Percentiles rank a stretch among this genome's conserved stretches.
Conservation (phyloP, 352 stramenopile genomes). For the Globisporangium ultimum region DNA sequence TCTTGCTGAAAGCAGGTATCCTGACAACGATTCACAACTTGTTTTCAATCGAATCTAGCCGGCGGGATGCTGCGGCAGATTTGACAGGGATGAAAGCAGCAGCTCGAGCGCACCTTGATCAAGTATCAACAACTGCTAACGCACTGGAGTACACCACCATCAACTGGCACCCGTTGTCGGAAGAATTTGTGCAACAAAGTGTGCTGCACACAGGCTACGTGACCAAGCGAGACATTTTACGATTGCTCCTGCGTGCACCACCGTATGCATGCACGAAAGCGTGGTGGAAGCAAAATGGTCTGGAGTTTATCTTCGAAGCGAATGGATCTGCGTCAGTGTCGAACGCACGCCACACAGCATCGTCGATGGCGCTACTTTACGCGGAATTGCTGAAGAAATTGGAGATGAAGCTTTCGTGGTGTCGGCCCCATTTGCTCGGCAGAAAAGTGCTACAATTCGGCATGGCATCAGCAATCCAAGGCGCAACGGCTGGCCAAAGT, state of each 20-base stretch:
- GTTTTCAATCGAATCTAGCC: constrained; percentile 66
- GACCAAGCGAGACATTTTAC: constrained; percentile 78
- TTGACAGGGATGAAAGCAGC: constrained; percentile 15
- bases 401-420: constrained; percentile 55
- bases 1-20: constrained; percentile 78
- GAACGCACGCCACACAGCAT: constrained; percentile 51
- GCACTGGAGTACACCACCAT: constrained; percentile 31
- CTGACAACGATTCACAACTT: constrained; percentile 65
- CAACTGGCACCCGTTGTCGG: constrained; percentile 77
- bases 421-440: constrained; percentile 21
- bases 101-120: constrained; percentile 13
- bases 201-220: constrained; percentile 62
- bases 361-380: constrained; percentile 75
- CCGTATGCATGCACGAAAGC: constrained; percentile 42
- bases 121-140: neutral
- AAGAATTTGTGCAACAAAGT: constrained; percentile 78
- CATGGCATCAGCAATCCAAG: constrained; percentile 20
- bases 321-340: constrained; percentile 11
- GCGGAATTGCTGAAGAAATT: constrained; percentile 62
- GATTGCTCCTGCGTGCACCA: constrained; percentile 57
- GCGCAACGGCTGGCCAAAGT: constrained; percentile 10
- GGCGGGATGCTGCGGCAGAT: constrained; percentile 32
- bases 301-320: constrained; percentile 19
- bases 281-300: constrained; percentile 66
- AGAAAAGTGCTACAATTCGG: constrained; percentile 71